Base-by-base conservation (phyloP, 164 flowering plant species). In the Santalum album region DNA sequence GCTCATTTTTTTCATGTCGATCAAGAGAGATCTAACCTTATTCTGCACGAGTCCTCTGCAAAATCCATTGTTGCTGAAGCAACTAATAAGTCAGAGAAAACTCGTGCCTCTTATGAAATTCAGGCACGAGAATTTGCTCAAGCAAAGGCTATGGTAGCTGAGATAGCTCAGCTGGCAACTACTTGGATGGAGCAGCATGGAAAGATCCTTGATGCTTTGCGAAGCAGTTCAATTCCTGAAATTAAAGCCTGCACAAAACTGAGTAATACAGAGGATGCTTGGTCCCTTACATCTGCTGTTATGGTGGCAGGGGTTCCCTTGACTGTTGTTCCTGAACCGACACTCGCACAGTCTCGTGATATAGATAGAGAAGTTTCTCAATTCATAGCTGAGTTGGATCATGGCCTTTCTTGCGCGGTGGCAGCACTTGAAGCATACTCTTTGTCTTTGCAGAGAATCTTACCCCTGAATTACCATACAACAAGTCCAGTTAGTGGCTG, bases 311-410 rank as follows among this genome's bases (percentile, higher is more conserved):
- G 92, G 39, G 86, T 92, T 63, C 98, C 98, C 53, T 59, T 88
- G 61, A 75, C 96, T 49, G 64, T 88, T 44, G 96, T 92, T 62
- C 98, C 98, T 46, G 98, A 92, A 75, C 96, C 98, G 26, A 92
- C 98, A 27, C 95, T 80, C 75, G 95, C 69, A 50, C 96, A 86
- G 40, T 92, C 96, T 72, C 73, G 65, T 55, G 98, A 92, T 42
- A 75, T 88, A 56, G 98, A 92, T 67, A 76, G 78, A 69, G 98
- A 92, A 53, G 78, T 84, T 73, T 83, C 82, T 64, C 75, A 78
- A 60, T 75, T 78, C 40, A 65, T 82, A 36, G 58, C 72, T 52
- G 94, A 84, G 48, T 64, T 88, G 63, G 89, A 80, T 57, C 68
- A 50, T 59, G 94, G 87, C 40, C 72, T 84, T 25, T 72, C 92